A percentile compares a stretch with the other conserved stretches of the same genome.
Conservation (phyloP, 495 filamentous ascomycete species). For the Friedmanniomyces endolithicus region DNA sequence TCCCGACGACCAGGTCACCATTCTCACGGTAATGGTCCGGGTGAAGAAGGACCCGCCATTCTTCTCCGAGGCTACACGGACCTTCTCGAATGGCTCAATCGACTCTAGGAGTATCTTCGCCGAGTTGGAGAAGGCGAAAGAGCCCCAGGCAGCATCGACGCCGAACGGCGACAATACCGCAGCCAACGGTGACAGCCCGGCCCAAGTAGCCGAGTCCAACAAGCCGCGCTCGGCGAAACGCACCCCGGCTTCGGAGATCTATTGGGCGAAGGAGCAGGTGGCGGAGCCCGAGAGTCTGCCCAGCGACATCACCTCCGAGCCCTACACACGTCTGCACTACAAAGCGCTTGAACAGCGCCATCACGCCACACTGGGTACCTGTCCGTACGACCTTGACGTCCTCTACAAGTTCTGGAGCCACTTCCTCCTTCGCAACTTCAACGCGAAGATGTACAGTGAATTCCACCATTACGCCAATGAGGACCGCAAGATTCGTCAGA, state of each 20-base stretch:
- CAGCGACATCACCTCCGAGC: constrained; percentile 38
- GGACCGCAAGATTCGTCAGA: constrained; percentile 42
- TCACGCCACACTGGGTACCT: constrained; percentile 36
- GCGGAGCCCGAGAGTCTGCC: constrained; percentile 31
- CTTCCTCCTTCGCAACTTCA: constrained; percentile 64
- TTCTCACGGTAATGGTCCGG: constrained; percentile 36
- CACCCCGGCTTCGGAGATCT: constrained; percentile 15
- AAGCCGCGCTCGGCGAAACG: background rate
- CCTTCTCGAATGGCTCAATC: constrained; percentile 45
- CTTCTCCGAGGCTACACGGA: constrained; percentile 34
- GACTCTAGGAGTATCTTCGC: constrained; percentile 36
- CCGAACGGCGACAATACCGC: constrained; percentile 22
- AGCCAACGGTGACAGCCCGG: constrained; percentile 13
- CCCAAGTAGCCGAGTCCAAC: background rate
- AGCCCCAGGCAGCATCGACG: constrained; percentile 21
- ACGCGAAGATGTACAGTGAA: constrained; percentile 66
- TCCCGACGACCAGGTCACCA: constrained; percentile 43
- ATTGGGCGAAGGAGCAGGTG: constrained; percentile 40
- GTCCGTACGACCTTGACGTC: constrained; percentile 47
- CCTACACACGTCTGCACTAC: constrained; percentile 43
- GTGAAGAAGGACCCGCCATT: constrained; percentile 25
- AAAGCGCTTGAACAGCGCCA: constrained; percentile 47
- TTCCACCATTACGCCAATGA: constrained; percentile 59
- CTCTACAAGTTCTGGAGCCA: constrained; percentile 73
- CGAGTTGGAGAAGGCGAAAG: constrained; percentile 23